phyloP scores from a whole-genome alignment of 2,329 filamentous ascomycete species.

The Pyrenophora tritici-repentis region DNA sequence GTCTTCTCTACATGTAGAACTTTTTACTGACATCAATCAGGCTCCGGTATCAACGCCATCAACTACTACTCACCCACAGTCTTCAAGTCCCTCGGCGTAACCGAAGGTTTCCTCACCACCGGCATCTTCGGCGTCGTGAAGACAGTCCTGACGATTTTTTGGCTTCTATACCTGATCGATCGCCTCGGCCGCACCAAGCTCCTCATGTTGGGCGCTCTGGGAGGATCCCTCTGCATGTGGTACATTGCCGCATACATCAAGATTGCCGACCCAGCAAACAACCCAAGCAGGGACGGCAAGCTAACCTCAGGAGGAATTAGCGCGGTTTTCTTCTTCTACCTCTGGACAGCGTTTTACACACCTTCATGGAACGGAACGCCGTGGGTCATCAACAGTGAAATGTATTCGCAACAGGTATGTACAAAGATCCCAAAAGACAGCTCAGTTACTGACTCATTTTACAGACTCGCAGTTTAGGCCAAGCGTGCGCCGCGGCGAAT shows the following conservation, averaged over 20 bases:
- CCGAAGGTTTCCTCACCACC: constrained; percentile 68
- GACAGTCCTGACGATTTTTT: constrained; percentile 69
- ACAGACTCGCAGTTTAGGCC: constrained; percentile 66
- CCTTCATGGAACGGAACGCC: constrained; percentile 74
- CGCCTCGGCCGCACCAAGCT: constrained; percentile 65
- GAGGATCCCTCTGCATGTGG: constrained; percentile 67
- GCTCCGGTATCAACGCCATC: constrained; percentile 73
- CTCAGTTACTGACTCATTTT: no score
- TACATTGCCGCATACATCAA: constrained; percentile 66
- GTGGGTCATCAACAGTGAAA: constrained; percentile 76
- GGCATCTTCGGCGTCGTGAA: constrained; percentile 55
- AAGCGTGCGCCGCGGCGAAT: constrained; percentile 56
- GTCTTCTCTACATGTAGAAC: no score
- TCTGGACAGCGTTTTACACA: constrained; percentile 75
- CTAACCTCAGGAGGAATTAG: constrained; percentile 60
- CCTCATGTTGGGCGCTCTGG: constrained; percentile 66
- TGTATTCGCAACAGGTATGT: constrained; percentile 63
- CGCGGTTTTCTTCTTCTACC: constrained; percentile 73
- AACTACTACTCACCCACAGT: constrained; percentile 78
- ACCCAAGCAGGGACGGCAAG: constrained; percentile 31
- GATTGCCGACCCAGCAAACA: constrained; percentile 50
- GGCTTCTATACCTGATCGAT: constrained; percentile 72
- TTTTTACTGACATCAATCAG: no score
- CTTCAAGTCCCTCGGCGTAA: constrained; percentile 69
- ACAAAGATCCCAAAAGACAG: no score